Base-by-base conservation (phyloP, 306 rosid genomes). In the Rosa chinensis region DNA sequence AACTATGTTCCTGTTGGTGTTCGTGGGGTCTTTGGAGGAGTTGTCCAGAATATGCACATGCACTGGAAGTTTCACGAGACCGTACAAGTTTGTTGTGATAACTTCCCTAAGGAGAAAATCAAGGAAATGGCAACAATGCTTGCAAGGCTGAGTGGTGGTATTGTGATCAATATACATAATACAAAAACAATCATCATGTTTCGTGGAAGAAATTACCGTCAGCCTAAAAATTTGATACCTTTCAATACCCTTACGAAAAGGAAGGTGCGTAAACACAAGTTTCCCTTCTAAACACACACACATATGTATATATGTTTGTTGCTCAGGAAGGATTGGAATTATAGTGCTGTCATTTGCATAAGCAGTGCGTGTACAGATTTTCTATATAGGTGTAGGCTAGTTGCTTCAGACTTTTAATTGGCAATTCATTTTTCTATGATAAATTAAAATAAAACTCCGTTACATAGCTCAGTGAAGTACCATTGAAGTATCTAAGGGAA, bases 21-120 rank as follows among this genome's bases (percentile, higher is more conserved):
- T 43, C 97, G 98, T 82, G 99, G 99, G 82, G 99, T 95, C 50
- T 95, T 95, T 75, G 99, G 99, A 79, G 99, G 99, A 62, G 99
- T 95, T 58, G 99, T 95, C 73, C 99, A 95, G 84, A 95, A 95
- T 88, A 92, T 95, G 99, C 99, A 93, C 89, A 89, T 95, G 56
- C 96, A 95, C 76, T 95, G 99, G 99, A 95, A 95, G 84, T 95
- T 95, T 89, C 99, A 95, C 1, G 96, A 95, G 89, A 95, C 99
- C 12, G 96, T 95, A 70, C 99, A 95, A 90, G 98, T 95, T 78
- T 95, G 98, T 48, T 95, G 99, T 81, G 99, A 95, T 86, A 95
- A 95, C 85, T 95, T 95, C 81, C 94, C 99, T 77, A 95, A 90
- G 88, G 99, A 95, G 80, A 95, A 85, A 81, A 93, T 95, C 76